Base-by-base conservation (phyloP, 164 flowering plant genomes). In the Aristolochia fimbriata region DNA sequence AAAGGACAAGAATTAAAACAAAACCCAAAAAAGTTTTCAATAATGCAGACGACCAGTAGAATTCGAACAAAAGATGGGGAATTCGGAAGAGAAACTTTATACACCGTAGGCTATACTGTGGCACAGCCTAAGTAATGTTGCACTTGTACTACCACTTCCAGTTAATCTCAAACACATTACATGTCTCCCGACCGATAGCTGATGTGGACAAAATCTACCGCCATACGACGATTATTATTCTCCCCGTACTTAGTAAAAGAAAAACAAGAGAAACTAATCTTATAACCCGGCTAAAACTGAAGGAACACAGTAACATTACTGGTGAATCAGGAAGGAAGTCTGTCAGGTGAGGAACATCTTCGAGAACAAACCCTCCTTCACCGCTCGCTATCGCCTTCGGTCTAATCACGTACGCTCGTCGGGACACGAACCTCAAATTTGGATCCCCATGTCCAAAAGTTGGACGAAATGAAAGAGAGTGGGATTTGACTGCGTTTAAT, bases 321-420 rank as follows among this genome's bases (percentile, higher is more conserved):
- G 23, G 57, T 23, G 51, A 61, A 10, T 50, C 55, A 5, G 64
- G 64, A 11, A 61, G 64, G 22, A 25, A 61, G 33, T 51, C 64
- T 1, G 56, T 61, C 12, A 61, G 45, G 64, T 61, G 64, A 15
- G 64, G 64, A 37, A 61, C 55, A 46, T 61, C 64, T 15, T 61
- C 64, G 20, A 61, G 45, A n/a, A 61, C 45, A 41, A 61, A 61
- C 15, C 64, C 64, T 50, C 56, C 64, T 50, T 61, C 55, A 7
- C 21, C 64, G 21, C 5, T 48, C 9, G 25, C 9, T 16, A 21
- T 23, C 9, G 56, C 33, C 6, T 48, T 19, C 16, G 51, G 6
- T 48, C 51, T 48, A 12, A 19, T 48, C 16, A 19, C 12, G 12
- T 12, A 15, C 12, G 4, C 12, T 48, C 51, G 6, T 15, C 51